Conservation (phyloP, 345 rosid species). For the Populus euphratica region DNA sequence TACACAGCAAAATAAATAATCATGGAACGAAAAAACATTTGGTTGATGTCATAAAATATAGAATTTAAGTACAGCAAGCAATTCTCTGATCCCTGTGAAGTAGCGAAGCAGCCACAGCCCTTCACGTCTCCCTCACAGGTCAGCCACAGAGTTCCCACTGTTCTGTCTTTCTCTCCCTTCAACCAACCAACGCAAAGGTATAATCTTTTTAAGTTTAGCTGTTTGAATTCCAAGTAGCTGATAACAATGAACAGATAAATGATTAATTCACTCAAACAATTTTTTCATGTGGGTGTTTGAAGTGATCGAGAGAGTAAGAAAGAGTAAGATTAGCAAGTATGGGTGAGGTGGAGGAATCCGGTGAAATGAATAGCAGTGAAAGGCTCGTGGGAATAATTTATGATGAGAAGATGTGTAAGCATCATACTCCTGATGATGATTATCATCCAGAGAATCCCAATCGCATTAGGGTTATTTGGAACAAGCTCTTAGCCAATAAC, state of each 20-base stretch:
- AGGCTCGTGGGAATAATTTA: slow-evolving; percentile 66
- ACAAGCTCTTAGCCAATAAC: slow-evolving; percentile 53
- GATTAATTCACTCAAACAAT: neutral
- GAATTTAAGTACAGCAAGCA: neutral
- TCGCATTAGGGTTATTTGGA: slow-evolving; percentile 76
- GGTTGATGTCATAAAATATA: neutral
- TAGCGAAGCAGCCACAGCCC: too few relatives aligned
- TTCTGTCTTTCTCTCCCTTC: neutral
- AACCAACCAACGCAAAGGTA: neutral
- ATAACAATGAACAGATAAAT: neutral
- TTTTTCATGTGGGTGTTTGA: neutral
- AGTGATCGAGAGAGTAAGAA: neutral
- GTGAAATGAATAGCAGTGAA: slow-evolving; percentile 7
- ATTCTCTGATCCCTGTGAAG: too few relatives aligned
- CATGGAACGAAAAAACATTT: too few relatives aligned
- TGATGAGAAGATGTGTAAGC: slow-evolving; percentile 86
- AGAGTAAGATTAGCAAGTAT: neutral
- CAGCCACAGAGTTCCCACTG: neutral
- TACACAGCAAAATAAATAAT: too few relatives aligned
- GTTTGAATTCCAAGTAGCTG: neutral
- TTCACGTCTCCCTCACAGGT: too few relatives aligned
- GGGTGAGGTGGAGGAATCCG: slow-evolving; percentile 9
- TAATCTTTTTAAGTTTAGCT: neutral
- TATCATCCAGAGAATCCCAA: slow-evolving; percentile 72
- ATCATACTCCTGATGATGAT: slow-evolving; percentile 60